Evolutionary conservation across 768 basidiomycete species (phyloP), one percentile per base, ranked within the genome.

Genomic region (Termitomyces sp.): DNA sequence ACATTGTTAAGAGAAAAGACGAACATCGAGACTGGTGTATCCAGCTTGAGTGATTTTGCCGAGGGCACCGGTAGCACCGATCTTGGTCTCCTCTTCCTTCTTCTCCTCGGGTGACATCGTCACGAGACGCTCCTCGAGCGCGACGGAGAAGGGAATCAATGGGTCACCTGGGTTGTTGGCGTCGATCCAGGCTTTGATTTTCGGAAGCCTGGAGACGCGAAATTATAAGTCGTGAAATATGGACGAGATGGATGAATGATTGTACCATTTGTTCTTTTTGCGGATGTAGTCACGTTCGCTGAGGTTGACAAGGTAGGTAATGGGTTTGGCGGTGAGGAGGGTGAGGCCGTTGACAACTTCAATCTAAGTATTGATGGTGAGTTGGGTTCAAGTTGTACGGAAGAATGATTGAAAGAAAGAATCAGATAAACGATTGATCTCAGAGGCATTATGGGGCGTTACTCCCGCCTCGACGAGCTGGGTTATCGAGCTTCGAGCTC

Each of bases 141-240:
- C 83, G 51, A 99, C 97, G 28, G 93, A 95, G 78, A 98, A 98
- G 12, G 97, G 97, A 61, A 99, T 96, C 58, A 99, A 81, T 17
- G 85, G 83, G 64, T 99, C 97, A 50, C 97, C 97, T 2, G 96
- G 86, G 75, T 97, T 98, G 75, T 98, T 82, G 66, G 85, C 81
- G 73, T 98, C 95, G 65, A 99, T 96, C 97, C 97, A 99, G 28
- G 73, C 89, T 70, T 98, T 98, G 79, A 98, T 98, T 76, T 96
- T 97, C 19, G 94, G 82, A 32, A 98, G 74, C 91, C 89, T 91
- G 14, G 1, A 54, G 50, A 26, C 21, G 30, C 34, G 5, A 9
- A 9, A 5, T 34, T 15, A 24, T 45, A 14, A 24, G 14, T 40
- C 12, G 17, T 19, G 19, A 41, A 42, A 28, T 12, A 22, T 11